Evolutionary conservation across 306 rosid species (phyloP).

Genomic region (Notholithocarpus densiflorus): DNA sequence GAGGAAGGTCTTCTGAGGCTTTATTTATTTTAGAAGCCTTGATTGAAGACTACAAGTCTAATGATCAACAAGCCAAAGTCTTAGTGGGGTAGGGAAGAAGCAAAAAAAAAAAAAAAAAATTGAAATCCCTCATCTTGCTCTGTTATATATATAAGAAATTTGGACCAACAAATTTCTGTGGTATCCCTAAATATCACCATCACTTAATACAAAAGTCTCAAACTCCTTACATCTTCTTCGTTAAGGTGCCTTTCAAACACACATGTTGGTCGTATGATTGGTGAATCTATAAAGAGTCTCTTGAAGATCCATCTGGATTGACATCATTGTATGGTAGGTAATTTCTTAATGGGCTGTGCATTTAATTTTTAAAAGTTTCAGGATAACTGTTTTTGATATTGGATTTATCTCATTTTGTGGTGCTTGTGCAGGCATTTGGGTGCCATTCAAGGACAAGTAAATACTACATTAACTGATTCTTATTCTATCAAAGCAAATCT

Average conservation of each 20-base stretch:
- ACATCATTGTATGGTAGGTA: not conserved
- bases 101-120: constrained; percentile 18
- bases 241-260: not conserved
- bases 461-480: not conserved
- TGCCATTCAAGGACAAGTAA: not conserved
- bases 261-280: not conserved
- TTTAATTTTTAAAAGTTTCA: not conserved
- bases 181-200: not conserved
- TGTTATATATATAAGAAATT: not conserved
- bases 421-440: constrained; percentile 11
- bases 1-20: constrained; percentile 58
- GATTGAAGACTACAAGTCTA: constrained; percentile 39
- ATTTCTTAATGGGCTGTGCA: not conserved
- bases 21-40: constrained; percentile 53
- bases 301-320: not conserved
- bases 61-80: constrained; percentile 30
- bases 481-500: not conserved
- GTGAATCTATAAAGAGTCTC: constrained; percentile 4
- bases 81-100: constrained; percentile 19
- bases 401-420: not conserved
- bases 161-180: constrained; percentile 17
- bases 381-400: not conserved
- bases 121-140: not conserved
- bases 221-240: not conserved
- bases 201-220: not conserved